These are phyloP conservation scores for Teratosphaeria gauchensis DNA, from an alignment of 2,329 filamentous ascomycete genomes.

Conservation along the genomic window DNA sequence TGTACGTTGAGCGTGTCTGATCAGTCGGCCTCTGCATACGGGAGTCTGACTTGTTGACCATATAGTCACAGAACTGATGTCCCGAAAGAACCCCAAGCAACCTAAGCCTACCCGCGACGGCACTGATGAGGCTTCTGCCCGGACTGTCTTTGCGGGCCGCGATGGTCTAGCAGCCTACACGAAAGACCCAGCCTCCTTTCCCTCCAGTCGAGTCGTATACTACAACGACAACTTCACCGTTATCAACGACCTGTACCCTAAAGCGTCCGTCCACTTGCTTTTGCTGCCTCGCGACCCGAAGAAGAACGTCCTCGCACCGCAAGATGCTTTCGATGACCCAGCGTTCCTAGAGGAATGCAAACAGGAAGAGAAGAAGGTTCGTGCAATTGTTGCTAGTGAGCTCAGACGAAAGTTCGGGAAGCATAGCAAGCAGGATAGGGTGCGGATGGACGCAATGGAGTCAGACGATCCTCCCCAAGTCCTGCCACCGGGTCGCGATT, in stretches of 20 bases:
- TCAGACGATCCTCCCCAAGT: constrained; percentile 19
- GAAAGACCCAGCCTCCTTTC: constrained; percentile 50
- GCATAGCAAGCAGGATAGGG: constrained; percentile 52
- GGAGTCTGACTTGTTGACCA: constrained; percentile 11
- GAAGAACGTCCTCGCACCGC: constrained; percentile 59
- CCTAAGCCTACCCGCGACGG: constrained; percentile 21
- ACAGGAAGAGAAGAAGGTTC: constrained; percentile 52
- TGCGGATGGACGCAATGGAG: constrained; percentile 56
- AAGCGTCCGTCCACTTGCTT: constrained; percentile 74
- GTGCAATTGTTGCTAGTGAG: constrained; percentile 60
- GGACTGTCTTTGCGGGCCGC: constrained; percentile 37
- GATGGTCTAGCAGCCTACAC: constrained; percentile 61
- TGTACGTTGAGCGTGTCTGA: constrained; percentile 7
- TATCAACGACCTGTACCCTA: constrained; percentile 78
- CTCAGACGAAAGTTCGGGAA: constrained; percentile 59
- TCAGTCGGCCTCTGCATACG: background rate
- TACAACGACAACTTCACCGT: constrained; percentile 60
- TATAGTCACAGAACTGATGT: constrained; percentile 38
- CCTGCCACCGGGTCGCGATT: constrained; percentile 67
- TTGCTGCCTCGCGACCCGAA: constrained; percentile 65
- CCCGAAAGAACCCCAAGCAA: constrained; percentile 29
- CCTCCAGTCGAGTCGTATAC: constrained; percentile 52
- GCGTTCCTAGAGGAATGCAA: constrained; percentile 58
- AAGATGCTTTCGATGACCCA: constrained; percentile 63
- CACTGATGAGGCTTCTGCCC: constrained; percentile 18